Conservation (phyloP, 768 basidiomycete species). For the Suillus placidus region DNA sequence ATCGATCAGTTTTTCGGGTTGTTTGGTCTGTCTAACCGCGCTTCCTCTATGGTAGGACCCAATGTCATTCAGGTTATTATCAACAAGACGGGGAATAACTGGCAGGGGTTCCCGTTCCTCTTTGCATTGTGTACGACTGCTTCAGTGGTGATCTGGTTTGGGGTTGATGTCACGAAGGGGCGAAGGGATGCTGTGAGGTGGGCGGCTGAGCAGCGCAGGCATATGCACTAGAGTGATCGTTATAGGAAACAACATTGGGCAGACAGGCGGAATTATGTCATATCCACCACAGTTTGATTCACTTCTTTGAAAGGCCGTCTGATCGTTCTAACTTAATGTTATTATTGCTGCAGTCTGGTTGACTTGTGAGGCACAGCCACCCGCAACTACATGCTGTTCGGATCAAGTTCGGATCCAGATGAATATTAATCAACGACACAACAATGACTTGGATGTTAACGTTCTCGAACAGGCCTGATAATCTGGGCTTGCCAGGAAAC, state of each 20-base stretch:
- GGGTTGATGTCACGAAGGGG: slow-evolving; percentile 64
- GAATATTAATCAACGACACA: too few species aligned
- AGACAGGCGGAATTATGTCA: neutral
- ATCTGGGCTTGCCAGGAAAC: neutral
- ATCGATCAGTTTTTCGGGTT: slow-evolving; percentile 75
- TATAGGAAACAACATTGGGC: neutral
- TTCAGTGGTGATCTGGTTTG: slow-evolving; percentile 78
- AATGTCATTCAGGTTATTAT: slow-evolving; percentile 88
- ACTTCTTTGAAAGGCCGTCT: neutral
- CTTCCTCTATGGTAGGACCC: slow-evolving; percentile 86
- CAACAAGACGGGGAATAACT: slow-evolving; percentile 68
- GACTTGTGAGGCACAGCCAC: neutral
- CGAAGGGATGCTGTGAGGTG: slow-evolving; percentile 61
- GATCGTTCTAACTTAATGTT: neutral
- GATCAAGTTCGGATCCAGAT: neutral
- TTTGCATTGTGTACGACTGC: slow-evolving; percentile 71
- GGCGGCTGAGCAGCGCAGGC: slow-evolving; percentile 40
- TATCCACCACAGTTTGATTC: neutral
- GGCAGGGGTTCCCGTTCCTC: slow-evolving; percentile 85
- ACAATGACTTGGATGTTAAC: too few species aligned
- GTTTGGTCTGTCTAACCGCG: slow-evolving; percentile 81
- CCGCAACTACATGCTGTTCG: too few species aligned
- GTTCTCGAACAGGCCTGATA: too few species aligned
- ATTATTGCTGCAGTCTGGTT: neutral
- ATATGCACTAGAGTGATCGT: neutral